Evolutionary conservation across 208 protist species (phyloP), one percentile per base, ranked within the genome.

Genomic region (Leishmania aethiopica): DNA sequence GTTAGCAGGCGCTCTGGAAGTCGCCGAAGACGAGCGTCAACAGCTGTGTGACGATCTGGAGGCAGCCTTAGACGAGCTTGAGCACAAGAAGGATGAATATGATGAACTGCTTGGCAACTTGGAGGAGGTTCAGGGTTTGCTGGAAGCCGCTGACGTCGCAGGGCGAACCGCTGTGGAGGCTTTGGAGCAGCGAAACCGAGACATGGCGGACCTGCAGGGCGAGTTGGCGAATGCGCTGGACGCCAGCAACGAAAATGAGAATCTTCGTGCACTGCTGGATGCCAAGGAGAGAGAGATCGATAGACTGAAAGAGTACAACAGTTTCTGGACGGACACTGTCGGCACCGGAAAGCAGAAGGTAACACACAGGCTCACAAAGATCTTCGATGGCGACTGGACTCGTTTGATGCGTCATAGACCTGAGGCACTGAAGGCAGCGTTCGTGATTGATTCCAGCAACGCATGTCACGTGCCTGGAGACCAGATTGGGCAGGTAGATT

Each of bases 351-450:
- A 90, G 80, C 69, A 84, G 28, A 91, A 89, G 77, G 89, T 92
- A 35, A 86, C 86, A 10, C 85, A 84, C 40, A 59, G 86, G 25
- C 89, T 89, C 79, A 90, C 89, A 3, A 94, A 91, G 64, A 84
- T 92, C 35, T 92, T 94, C 70, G 89, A 91, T 47, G 91, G 91
- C 45, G 85, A 94, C 75, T 94, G 91, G 91, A 84, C 79, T 3
- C 80, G 82, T n/a, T 76, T 94, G 53, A 59, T 94, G 37, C 42
- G 59, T 78, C 79, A 92, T n/a, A 77, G 89, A 45, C 89, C 91
- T 37, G 84, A 92, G 72, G 91, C 91, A 45, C 84, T 94, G 42
- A 85, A 88, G 83, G 59, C 85, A 22, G 89, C 89, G 25, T 94
- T 94, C 78, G 84, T 92, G 59, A 89, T 91, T 73, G 91, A 94